Percentiles rank a stretch among this genome's conserved stretches.
Conservation (phyloP, 1,284 basidiomycete genomes). For the Sporisorium graminicola region DNA sequence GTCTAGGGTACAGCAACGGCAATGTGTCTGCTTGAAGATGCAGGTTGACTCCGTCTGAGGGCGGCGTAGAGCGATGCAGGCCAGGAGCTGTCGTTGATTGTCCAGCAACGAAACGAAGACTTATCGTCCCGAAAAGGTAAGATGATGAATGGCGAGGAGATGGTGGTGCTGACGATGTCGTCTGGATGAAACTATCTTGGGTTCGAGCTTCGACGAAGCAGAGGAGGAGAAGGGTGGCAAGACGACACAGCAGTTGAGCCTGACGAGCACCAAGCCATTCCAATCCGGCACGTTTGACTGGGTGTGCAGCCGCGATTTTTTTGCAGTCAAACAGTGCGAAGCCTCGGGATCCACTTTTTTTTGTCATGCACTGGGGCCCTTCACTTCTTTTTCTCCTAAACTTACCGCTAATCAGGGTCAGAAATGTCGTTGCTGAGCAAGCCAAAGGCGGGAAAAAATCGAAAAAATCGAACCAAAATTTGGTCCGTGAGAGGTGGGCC, state of each 20-base stretch:
- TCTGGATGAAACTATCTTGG: background rate
- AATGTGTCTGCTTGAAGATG: background rate
- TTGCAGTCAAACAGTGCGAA: constrained; percentile 6
- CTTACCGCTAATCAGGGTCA: background rate
- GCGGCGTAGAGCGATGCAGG: background rate
- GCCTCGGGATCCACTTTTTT: background rate
- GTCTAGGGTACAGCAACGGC: background rate
- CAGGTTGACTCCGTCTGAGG: background rate
- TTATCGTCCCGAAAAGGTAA: background rate
- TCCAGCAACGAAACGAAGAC: background rate
- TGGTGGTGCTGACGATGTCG: background rate
- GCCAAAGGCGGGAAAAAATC: background rate
- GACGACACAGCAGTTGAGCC: constrained; percentile 1
- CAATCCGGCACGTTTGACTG: constrained; percentile 1
- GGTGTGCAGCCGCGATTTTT: constrained; percentile 4
- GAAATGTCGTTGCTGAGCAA: background rate
- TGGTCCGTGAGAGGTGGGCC: constrained; percentile 6
- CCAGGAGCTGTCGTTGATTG: background rate
- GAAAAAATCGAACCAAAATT: background rate
- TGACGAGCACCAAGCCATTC: background rate
- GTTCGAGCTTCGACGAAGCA: background rate
- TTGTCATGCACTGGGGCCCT: background rate
- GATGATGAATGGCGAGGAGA: background rate
- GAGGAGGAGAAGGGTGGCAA: background rate
- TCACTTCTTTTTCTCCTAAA: too few species aligned